Evolutionary conservation across 2,329 filamentous ascomycete species (phyloP).

Genomic region (Coniochaeta sp.): DNA sequence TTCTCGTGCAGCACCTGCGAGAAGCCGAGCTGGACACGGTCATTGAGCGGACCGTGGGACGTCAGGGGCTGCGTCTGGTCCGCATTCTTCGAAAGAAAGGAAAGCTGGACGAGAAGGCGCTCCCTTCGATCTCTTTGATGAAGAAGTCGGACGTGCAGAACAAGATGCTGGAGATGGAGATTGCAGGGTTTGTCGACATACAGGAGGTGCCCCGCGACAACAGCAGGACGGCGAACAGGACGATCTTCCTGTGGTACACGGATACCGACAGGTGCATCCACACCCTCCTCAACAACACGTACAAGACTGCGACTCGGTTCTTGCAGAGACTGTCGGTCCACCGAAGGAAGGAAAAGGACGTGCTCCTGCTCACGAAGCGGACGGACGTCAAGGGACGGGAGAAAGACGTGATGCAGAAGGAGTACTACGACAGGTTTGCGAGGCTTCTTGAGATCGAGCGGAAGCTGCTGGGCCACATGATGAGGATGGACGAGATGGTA

Average conservation of each 20-base stretch:
- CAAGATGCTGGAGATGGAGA: constrained; percentile 78
- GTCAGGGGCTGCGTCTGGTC: constrained; percentile 71
- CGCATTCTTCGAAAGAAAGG: constrained; percentile 81
- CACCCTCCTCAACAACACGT: constrained; percentile 70
- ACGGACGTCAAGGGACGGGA: constrained; percentile 81
- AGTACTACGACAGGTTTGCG: constrained; percentile 60
- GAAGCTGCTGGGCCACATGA: constrained; percentile 71
- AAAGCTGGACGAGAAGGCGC: constrained; percentile 88
- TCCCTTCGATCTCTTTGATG: constrained; percentile 75
- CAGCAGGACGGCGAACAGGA: constrained; percentile 71
- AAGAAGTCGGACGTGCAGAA: constrained; percentile 78
- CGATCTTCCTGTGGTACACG: constrained; percentile 88
- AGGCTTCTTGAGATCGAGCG: constrained; percentile 57
- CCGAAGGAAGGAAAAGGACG: constrained; percentile 60
- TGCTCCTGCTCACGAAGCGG: constrained; percentile 76
- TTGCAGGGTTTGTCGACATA: constrained; percentile 78
- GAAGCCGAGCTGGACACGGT: constrained; percentile 76
- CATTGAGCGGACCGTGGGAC: constrained; percentile 70
- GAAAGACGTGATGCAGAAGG: constrained; percentile 67
- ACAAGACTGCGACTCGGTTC: constrained; percentile 83
- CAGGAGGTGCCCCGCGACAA: constrained; percentile 92
- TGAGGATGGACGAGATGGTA: constrained; percentile 77
- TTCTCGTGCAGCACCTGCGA: constrained; percentile 62
- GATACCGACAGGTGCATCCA: constrained; percentile 66
- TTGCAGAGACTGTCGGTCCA: constrained; percentile 76